Evolutionary conservation across 768 basidiomycete genomes (phyloP), one percentile per base, ranked within the genome.

Genomic region (Termitomyces sp.): DNA sequence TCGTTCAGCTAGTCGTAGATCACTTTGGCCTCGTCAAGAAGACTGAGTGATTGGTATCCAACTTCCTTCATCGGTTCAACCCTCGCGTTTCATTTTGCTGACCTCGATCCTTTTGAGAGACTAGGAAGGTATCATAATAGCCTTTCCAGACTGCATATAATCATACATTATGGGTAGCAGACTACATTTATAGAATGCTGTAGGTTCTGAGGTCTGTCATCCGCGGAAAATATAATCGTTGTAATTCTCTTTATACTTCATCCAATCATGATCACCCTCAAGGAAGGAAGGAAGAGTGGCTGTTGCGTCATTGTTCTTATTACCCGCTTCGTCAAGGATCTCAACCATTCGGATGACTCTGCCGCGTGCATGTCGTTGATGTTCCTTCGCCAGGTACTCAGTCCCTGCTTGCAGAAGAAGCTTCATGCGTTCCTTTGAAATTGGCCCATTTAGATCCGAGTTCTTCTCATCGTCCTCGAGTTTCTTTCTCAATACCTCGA

Each of bases 1-100:
- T 98, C 38, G 90, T 93, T 25, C 72, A 82, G 55, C 79, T 89
- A 38, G 90, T 91, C 7, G 87, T 87, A 5, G 81, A 86, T 54
- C 71, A 63, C 46, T 89, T 87, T 57, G 62, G 70, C 20, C 74
- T 81, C 32, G 38, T 43, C n/a, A 42, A 40, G 20, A 59, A 43
- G 49, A 15, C 42, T 29, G 61, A 42, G 42, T 42, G 37, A 53
- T 52, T 10, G 15, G 36, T 37, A 20, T 34, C 14, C 15, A 1
- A 48, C 12, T 15, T 29, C 45, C 45, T 20, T n/a, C 9, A 7
- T n/a, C 45, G n/a, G 17, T 43, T n/a, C 3, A n/a, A 43, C 1
- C 15, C 17, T 7, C 17, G 17, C 15, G 17, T 17, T 1, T 43
- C 17, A 6, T 7, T 9, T 7, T 6, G 34, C 20, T 25, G 11